These are phyloP conservation scores for Desmodesmus armatus DNA, from an alignment of 139 green algal species.

Conservation along the genomic window DNA sequence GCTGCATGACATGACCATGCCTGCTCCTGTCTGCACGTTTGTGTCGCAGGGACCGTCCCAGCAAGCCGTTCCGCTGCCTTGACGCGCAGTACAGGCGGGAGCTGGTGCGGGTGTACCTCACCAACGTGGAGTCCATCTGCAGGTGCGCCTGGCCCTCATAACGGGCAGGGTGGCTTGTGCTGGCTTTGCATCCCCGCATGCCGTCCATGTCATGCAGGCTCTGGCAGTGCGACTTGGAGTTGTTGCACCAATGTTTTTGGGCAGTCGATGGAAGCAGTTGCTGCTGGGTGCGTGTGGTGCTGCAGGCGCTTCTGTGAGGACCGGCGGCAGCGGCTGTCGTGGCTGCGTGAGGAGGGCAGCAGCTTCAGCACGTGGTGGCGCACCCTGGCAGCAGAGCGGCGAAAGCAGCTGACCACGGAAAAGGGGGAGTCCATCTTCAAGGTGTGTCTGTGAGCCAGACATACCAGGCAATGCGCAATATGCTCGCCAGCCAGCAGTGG, in stretches of 20 bases:
- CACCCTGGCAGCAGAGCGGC: slow-evolving; percentile 55
- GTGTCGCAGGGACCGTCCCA: slow-evolving; percentile 75
- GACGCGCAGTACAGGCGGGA: slow-evolving; percentile 96
- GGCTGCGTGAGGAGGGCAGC: slow-evolving; percentile 63
- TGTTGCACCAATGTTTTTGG: too few relatives aligned
- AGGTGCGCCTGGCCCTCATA: too few relatives aligned
- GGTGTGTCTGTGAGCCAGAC: slow-evolving; percentile 43
- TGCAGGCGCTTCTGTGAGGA: slow-evolving; percentile 95
- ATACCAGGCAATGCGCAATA: neutral
- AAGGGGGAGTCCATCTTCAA: slow-evolving; percentile 85
- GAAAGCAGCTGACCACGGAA: slow-evolving; percentile 68
- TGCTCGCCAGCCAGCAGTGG: too few relatives aligned
- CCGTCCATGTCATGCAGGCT: too few relatives aligned
- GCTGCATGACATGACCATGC: neutral
- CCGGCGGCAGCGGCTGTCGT: slow-evolving; percentile 77
- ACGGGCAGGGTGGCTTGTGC: too few relatives aligned
- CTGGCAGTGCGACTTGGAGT: too few relatives aligned
- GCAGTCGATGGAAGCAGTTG: too few relatives aligned
- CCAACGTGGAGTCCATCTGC: slow-evolving; percentile 97
- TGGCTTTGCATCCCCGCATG: too few relatives aligned
- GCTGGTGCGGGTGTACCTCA: slow-evolving; percentile 97
- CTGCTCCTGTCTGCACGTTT: neutral
- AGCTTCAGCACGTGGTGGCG: slow-evolving; percentile 82
- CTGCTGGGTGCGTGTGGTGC: too few relatives aligned
- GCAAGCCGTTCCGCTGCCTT: slow-evolving; percentile 92